Percentiles rank a stretch among this genome's conserved stretches.
These are phyloP conservation scores for Przewalskia tangutica DNA, from an alignment of 257 asterid species.

Conservation along the genomic window DNA sequence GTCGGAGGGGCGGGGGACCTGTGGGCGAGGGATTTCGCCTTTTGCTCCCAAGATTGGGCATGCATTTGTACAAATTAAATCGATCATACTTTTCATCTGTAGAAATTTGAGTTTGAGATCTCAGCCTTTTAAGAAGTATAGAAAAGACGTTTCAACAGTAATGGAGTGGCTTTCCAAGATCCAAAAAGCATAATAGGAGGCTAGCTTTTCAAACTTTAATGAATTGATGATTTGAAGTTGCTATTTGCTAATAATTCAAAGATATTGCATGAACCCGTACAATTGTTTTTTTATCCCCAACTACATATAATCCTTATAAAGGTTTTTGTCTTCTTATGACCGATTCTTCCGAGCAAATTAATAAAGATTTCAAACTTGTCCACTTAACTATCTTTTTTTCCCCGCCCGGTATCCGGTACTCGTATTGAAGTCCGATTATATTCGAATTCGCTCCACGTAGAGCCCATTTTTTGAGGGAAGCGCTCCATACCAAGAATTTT, in stretches of 20 bases:
- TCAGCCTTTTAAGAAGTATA: background rate
- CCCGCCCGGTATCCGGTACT: no score
- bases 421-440: no score
- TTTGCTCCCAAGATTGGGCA: no score
- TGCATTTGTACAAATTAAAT: no score
- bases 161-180: background rate
- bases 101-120: background rate
- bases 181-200: background rate
- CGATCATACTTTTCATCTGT: background rate
- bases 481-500: no score
- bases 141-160: background rate
- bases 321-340: background rate
- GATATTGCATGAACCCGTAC: constrained; percentile 22
- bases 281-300: background rate
- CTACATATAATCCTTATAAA: background rate
- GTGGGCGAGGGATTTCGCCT: no score
- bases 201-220: constrained; percentile 1
- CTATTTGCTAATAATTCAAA: background rate
- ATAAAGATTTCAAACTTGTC: background rate
- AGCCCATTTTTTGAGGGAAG: no score
- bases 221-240: background rate
- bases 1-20: no score
- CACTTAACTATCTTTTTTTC: background rate
- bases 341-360: background rate
- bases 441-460: no score